Conservation (phyloP, 108 stramenopile species). For the Ochromonas danica region DNA sequence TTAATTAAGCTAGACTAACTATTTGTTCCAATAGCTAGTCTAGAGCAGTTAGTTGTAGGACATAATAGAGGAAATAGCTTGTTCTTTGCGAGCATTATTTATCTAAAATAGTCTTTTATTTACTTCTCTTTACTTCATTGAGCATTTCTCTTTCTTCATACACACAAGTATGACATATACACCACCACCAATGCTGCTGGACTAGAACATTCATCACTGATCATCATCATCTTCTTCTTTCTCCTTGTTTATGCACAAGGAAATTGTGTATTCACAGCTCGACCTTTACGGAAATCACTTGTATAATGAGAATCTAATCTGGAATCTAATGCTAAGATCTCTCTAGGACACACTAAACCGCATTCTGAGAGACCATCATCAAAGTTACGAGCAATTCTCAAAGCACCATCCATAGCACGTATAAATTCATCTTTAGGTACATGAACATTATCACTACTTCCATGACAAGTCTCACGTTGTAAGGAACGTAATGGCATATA, state of each 20-base stretch:
- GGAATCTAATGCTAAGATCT: constrained; percentile 38
- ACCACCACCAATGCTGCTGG: no score
- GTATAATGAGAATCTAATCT: constrained; percentile 7
- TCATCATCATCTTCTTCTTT: no score
- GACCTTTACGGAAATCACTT: neutral
- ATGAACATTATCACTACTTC: constrained; percentile 31
- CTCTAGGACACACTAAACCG: constrained; percentile 28
- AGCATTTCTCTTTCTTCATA: no score
- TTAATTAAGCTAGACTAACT: no score
- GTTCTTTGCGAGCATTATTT: no score
- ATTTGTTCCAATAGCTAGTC: no score
- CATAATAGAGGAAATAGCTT: no score
- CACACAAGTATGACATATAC: no score
- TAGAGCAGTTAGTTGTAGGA: no score
- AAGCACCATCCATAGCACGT: constrained; percentile 36
- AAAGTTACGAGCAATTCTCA: constrained; percentile 40
- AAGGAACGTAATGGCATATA: constrained; percentile 43
- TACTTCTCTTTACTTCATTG: no score
- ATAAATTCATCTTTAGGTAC: constrained; percentile 39
- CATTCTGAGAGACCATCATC: constrained; percentile 45
- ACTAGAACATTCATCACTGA: no score
- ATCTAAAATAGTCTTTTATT: no score
- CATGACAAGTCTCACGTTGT: constrained; percentile 34
- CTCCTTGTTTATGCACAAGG: constrained; percentile 31
- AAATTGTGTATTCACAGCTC: constrained; percentile 26